These are phyloP conservation scores for Aureobasidium sp. DNA, from an alignment of 2,329 filamentous ascomycete species.

Conservation along the genomic window DNA sequence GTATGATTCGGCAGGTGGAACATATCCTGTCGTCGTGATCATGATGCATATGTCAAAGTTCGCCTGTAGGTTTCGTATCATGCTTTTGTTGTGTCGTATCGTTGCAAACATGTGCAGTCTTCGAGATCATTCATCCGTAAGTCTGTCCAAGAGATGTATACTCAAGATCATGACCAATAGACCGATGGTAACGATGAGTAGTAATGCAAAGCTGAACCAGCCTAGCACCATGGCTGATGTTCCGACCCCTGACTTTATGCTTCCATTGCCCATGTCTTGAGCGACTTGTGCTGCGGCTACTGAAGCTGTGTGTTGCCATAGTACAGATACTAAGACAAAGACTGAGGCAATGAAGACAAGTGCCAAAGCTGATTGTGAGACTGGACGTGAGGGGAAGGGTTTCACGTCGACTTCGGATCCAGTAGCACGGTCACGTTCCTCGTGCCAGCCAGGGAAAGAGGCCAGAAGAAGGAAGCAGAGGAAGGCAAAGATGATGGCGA, in stretches of 20 bases:
- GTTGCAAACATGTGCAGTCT: not conserved
- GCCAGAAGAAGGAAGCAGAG: conserved; percentile 90
- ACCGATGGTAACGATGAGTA: conserved; percentile 94
- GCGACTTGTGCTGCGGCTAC: conserved; percentile 91
- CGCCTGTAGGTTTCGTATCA: not conserved
- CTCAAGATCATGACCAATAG: conserved; percentile 94
- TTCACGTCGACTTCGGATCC: conserved; percentile 87
- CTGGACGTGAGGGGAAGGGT: conserved; percentile 84
- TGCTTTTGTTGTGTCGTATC: not conserved
- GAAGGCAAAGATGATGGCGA: conserved; percentile 95
- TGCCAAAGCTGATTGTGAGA: conserved; percentile 86
- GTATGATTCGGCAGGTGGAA: not conserved
- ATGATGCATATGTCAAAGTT: conserved; percentile 2
- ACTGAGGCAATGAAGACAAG: conserved; percentile 73
- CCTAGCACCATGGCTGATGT: conserved; percentile 93
- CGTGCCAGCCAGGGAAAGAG: conserved; percentile 96
- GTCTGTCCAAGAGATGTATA: conserved; percentile 67
- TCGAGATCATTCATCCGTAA: conserved; percentile 34
- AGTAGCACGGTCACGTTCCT: conserved; percentile 67
- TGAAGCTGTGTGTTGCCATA: conserved; percentile 94
- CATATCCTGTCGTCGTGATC: not conserved
- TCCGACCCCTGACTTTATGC: conserved; percentile 80
- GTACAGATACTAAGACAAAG: conserved; percentile 58
- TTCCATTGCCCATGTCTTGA: conserved; percentile 86
- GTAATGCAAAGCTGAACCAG: conserved; percentile 90